These are phyloP conservation scores for Scytalidium lignicola DNA, from an alignment of 2,329 filamentous ascomycete genomes.

Conservation along the genomic window DNA sequence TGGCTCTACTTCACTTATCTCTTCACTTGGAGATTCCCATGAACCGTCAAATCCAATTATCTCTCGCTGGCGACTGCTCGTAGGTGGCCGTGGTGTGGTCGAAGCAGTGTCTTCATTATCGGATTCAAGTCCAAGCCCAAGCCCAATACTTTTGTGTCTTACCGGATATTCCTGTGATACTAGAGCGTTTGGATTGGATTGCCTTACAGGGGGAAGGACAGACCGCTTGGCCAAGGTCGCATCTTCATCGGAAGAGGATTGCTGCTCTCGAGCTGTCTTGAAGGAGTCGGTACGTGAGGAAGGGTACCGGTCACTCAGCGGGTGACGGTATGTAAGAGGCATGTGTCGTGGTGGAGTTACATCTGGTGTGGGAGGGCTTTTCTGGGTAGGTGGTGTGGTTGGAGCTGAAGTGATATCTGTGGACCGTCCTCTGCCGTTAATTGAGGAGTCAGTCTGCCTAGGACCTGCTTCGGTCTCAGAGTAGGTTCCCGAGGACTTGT, in stretches of 20 bases:
- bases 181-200: conserved; percentile 12
- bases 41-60: conserved; percentile 55
- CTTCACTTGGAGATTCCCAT: conserved; percentile 39
- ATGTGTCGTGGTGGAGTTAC: conserved; percentile 62
- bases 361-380: conserved; percentile 69
- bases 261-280: conserved; percentile 63
- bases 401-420: conserved; percentile 29
- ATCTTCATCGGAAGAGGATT: conserved; percentile 57
- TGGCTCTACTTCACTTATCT: conserved; percentile 41
- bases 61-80: conserved; percentile 37
- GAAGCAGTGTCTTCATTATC: conserved; percentile 26
- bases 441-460: conserved; percentile 13
- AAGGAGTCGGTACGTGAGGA: conserved; percentile 57
- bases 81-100: conserved; percentile 24
- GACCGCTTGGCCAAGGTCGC: conserved; percentile 37
- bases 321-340: conserved; percentile 41
- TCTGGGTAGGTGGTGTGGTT: conserved; percentile 59
- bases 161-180: conserved; percentile 7
- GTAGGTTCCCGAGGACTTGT: conserved; percentile 46
- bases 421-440: conserved; percentile 6
- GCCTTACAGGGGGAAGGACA: conserved; percentile 16
- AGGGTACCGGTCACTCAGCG: conserved; percentile 37
- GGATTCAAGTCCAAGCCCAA: conserved; percentile 33
- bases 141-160: conserved; percentile 24
- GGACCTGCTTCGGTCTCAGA: conserved; percentile 12